Conservation (phyloP, 257 asterid species). For the Apocynum venetum region DNA sequence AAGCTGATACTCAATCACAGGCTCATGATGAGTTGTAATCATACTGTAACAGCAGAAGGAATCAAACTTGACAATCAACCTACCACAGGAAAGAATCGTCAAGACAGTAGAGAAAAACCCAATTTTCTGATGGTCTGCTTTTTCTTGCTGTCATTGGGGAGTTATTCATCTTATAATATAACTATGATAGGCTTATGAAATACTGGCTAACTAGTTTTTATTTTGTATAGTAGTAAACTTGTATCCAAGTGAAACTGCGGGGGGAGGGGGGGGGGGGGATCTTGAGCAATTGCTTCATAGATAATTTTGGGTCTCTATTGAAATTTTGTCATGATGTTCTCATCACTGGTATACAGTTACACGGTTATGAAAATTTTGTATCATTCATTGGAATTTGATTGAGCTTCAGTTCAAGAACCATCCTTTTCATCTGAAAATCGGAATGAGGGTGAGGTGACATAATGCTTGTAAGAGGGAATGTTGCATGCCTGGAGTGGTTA, state of each 20-base stretch:
- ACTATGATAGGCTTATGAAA: constrained; percentile 14
- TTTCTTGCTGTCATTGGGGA: constrained; percentile 21
- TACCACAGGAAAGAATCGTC: constrained; percentile 15
- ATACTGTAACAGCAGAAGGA: constrained; percentile 7
- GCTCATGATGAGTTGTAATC: constrained; percentile 82
- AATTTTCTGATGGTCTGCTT: constrained; percentile 33
- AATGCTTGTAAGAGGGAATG: not conserved
- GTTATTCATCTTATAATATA: constrained; percentile 9
- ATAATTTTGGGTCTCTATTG: constrained; percentile 26
- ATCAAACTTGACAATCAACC: constrained; percentile 21
- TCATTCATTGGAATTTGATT: not conserved
- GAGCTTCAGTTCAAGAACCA: too few species aligned
- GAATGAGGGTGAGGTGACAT: not conserved
- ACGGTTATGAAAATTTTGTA: too few species aligned
- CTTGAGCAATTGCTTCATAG: constrained; percentile 29
- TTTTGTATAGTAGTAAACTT: constrained; percentile 32
- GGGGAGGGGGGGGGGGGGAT: not conserved
- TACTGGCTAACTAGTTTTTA: constrained; percentile 19
- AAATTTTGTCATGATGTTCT: not conserved
- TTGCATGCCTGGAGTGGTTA: too few species aligned
- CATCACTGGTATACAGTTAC: not conserved
- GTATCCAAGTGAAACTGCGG: constrained; percentile 15
- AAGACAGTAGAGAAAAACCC: constrained; percentile 28
- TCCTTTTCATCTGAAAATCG: too few species aligned
- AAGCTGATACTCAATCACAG: constrained; percentile 32